Conservation (phyloP, 2,329 filamentous ascomycete genomes). For the Raffaelea ambrosiae region DNA sequence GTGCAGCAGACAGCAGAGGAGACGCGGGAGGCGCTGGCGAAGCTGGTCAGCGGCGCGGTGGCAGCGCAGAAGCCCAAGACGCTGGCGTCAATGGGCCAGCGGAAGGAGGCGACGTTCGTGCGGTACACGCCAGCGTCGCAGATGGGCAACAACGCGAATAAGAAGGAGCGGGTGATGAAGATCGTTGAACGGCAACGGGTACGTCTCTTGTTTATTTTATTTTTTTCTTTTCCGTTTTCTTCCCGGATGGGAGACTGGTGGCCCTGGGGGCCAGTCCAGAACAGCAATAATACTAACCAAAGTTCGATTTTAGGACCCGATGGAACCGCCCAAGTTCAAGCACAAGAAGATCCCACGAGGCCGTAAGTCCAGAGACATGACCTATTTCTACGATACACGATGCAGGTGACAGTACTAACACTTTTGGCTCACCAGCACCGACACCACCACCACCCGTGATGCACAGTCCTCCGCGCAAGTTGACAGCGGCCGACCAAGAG, state of each 20-base stretch:
- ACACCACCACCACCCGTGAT: conserved; percentile 90
- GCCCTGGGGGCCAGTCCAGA: too few species aligned
- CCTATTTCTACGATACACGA: too few species aligned
- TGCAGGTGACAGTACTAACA: too few species aligned
- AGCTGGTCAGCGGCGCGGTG: conserved; percentile 75
- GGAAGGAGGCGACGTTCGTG: conserved; percentile 85
- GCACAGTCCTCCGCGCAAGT: conserved; percentile 87
- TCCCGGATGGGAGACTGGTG: too few species aligned
- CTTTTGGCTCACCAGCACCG: conserved; percentile 48
- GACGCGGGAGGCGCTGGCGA: conserved; percentile 78
- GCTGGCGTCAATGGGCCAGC: conserved; percentile 56
- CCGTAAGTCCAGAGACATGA: conserved; percentile 7
- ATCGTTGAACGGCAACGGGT: conserved; percentile 81
- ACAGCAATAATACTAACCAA: background rate
- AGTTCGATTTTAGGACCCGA: conserved; percentile 56
- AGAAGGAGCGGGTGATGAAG: conserved; percentile 96
- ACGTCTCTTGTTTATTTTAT: background rate
- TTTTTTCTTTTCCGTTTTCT: background rate
- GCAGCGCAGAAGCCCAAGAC: conserved; percentile 95
- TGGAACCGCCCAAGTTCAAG: conserved; percentile 98
- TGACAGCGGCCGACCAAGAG: conserved; percentile 95
- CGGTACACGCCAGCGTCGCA: conserved; percentile 93
- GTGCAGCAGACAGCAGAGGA: conserved; percentile 77
- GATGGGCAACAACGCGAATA: conserved; percentile 81
- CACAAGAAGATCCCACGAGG: conserved; percentile 89